Evolutionary conservation across 2,329 filamentous ascomycete genomes (phyloP).

Genomic region (Leptoxyphium fumago): DNA sequence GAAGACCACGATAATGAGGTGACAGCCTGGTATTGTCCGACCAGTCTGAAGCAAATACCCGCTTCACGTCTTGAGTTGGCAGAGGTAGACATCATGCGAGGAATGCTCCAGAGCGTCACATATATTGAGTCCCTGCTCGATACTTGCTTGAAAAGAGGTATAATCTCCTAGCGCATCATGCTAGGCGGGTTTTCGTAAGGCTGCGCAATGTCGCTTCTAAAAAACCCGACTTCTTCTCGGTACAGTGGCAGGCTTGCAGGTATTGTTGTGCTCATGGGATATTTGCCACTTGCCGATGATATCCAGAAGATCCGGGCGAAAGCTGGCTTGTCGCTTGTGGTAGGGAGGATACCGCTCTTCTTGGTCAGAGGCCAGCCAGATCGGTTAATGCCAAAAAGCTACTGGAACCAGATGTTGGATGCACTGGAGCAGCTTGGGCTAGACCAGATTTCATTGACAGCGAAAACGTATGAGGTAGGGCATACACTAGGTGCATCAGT

Average conservation of each 20-base stretch:
- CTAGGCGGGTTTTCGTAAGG: conserved; percentile 36
- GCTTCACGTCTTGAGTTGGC: conserved; percentile 28
- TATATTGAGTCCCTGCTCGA: conserved; percentile 30
- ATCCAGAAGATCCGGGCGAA: conserved; percentile 25
- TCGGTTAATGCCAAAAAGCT: conserved; percentile 31
- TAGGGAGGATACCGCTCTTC: conserved; percentile 28
- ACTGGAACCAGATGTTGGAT: conserved; percentile 28
- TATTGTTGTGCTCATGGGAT: conserved; percentile 32
- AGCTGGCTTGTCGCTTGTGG: conserved; percentile 19
- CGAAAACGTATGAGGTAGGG: conserved; percentile 34
- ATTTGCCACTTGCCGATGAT: conserved; percentile 28
- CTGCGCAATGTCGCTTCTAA: conserved; percentile 30
- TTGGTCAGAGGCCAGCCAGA: conserved; percentile 33
- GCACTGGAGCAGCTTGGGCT: conserved; percentile 26
- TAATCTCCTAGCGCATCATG: conserved; percentile 28
- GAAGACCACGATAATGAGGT: conserved; percentile 31
- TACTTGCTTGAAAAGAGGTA: conserved; percentile 25
- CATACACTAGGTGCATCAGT: conserved; percentile 30
- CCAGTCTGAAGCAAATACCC: conserved; percentile 20
- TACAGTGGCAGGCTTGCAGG: conserved; percentile 27
- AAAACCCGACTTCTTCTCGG: conserved; percentile 24
- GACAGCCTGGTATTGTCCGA: conserved; percentile 34
- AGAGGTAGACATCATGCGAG: conserved; percentile 32
- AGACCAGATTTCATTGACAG: conserved; percentile 23
- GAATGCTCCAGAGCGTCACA: conserved; percentile 24